Evolutionary conservation across 495 filamentous ascomycete genomes (phyloP), one percentile per base, ranked within the genome.

Genomic region (Aspergillus hancockii): DNA sequence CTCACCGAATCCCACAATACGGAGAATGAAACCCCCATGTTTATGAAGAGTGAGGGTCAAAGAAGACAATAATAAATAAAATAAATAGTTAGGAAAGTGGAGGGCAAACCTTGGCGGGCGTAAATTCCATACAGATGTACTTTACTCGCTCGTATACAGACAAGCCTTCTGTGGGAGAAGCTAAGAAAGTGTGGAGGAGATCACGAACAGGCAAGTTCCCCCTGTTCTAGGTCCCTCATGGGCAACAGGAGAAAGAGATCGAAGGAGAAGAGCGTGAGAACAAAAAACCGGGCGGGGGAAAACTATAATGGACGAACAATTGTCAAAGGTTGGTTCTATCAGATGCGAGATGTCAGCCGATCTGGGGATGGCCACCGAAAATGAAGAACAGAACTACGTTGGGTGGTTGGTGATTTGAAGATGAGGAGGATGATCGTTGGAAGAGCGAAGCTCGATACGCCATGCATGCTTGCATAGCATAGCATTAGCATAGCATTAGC

Each of bases 91-190:
- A 45, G 34, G 38, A 32, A 16, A 40, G 61, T 46, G 61, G 61
- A 59, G 61, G 61, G 53, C 19, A 41, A 34, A 49, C 46, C 50
- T 52, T 38, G 50, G 50, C 50, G 38, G 19, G 51, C 18, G 51
- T 53, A 21, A 40, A 40, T 40, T 14, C 32, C 19, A 47, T 47
- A 47, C 43, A n/a, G 8, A 22, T 19, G 43, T 47, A 47, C 43
- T 47, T 47, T 47, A 47, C 43, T 47, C 43, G 43, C 22, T 49
- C 54, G 41, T 46, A 38, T 38, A 19, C 25, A 57, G 58, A 64
- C 58, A 64, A 64, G 62, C 62, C 54, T 64, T 64, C 52, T 64
- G 62, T 41, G 47, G 59, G 58, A 54, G 62, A 61, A 61, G 62
- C 62, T 64, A 56, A 41, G 32, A 38, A 55, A 36, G 32, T 43